phyloP scores from a whole-genome alignment of 306 rosid genomes.

The Ochetophila trinervis region DNA sequence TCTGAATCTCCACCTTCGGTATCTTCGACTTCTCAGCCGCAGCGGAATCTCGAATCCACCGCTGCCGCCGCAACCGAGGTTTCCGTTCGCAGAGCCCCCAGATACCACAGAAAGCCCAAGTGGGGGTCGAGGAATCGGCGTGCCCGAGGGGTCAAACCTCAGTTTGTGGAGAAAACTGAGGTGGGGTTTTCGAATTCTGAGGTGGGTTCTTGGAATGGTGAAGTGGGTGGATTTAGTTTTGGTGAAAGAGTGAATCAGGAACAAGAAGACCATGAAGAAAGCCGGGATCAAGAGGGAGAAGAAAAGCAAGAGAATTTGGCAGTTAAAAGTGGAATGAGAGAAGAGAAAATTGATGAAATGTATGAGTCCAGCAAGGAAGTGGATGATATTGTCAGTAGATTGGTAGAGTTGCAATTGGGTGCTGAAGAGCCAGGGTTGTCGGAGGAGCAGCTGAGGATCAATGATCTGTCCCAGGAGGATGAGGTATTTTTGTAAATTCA shows the following conservation, averaged over 20 bases:
- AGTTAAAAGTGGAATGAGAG: conserved; percentile 5
- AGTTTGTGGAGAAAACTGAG: conserved; percentile 35
- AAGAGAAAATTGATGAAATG: conserved; percentile 5
- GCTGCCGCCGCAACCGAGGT: background rate
- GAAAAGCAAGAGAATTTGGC: conserved; percentile 2
- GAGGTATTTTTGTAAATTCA: conserved; percentile 47
- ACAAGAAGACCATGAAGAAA: conserved; percentile 5
- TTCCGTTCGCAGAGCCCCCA: background rate
- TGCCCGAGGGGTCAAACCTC: conserved; percentile 22
- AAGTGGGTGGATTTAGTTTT: conserved; percentile 10
- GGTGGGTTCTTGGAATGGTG: conserved; percentile 7
- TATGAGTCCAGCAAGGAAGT: conserved; percentile 27
- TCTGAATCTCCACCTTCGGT: background rate
- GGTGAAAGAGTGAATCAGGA: conserved; percentile 14
- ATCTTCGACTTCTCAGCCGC: conserved; percentile 18
- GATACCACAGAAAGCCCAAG: conserved; percentile 7
- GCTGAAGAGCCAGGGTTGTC: conserved; percentile 49
- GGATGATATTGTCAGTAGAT: conserved; percentile 33
- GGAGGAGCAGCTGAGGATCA: conserved; percentile 52
- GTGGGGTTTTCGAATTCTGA: conserved; percentile 7
- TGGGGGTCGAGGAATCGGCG: conserved; percentile 24
- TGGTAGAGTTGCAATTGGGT: conserved; percentile 36
- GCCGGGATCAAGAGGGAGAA: background rate
- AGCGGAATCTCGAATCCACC: conserved; percentile 9
- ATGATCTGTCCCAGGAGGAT: conserved; percentile 74